Evolutionary conservation across 306 rosid genomes (phyloP).

Genomic region (Medicago truncatula): DNA sequence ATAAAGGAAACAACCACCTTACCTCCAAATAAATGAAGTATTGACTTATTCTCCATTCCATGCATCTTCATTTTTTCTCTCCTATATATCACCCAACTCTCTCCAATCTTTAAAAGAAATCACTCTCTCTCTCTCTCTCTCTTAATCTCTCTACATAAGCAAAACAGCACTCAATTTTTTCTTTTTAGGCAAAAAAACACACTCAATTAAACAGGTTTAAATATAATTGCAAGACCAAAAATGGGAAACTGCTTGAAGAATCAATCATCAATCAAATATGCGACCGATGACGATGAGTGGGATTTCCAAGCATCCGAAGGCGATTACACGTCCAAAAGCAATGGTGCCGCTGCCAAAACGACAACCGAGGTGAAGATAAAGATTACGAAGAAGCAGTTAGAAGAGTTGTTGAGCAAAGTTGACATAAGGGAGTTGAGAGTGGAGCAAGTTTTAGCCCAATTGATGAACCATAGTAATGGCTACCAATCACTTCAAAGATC

Average conservation of each 20-base stretch:
- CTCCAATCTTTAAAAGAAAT: not conserved
- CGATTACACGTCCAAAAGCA: not conserved
- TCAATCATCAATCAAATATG: conserved; percentile 35
- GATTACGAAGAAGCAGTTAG: conserved; percentile 83
- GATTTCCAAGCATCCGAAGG: conserved; percentile 16
- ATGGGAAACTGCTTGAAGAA: conserved; percentile 89
- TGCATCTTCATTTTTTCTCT: not conserved
- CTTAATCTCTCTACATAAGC: not conserved
- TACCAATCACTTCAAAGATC: conserved; percentile 55
- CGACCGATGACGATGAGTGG: conserved; percentile 59
- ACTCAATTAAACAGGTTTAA: too few species aligned
- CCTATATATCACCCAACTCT: conserved; percentile 41
- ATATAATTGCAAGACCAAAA: not conserved
- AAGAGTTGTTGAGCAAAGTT: conserved; percentile 60
- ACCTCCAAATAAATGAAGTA: conserved; percentile 43
- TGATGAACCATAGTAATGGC: conserved; percentile 50
- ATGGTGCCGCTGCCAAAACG: not conserved
- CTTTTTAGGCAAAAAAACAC: too few species aligned
- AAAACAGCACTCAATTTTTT: not conserved
- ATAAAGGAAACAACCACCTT: conserved; percentile 26
- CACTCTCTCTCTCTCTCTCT: not conserved
- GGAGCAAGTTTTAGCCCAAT: conserved; percentile 65
- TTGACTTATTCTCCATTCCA: conserved; percentile 49
- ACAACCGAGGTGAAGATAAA: conserved; percentile 80
- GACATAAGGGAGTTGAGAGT: conserved; percentile 62